phyloP scores from a whole-genome alignment of 2,329 filamentous ascomycete species.

The Fusarium proliferatum region DNA sequence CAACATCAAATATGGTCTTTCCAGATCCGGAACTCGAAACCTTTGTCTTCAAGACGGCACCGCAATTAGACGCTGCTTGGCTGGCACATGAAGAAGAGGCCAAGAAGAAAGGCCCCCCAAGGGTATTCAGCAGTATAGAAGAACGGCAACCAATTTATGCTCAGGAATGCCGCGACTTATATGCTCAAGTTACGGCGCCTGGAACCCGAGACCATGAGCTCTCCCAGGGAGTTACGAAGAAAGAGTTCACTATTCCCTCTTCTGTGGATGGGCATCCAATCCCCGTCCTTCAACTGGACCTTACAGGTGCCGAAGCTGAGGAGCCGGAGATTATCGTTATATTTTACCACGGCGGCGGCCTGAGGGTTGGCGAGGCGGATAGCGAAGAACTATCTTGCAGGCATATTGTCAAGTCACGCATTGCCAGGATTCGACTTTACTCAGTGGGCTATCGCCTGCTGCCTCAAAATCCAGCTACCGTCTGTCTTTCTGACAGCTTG shows the following conservation, averaged over 20 bases:
- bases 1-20: conserved; percentile 20
- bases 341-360: conserved; percentile 62
- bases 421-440: conserved; percentile 50
- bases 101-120: conserved; percentile 31
- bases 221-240: conserved; percentile 47
- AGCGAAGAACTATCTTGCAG: conserved; percentile 62
- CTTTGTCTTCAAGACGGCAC: conserved; percentile 48
- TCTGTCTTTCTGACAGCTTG: conserved; percentile 56
- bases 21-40: conserved; percentile 32
- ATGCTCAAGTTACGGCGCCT: conserved; percentile 50
- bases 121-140: conserved; percentile 37
- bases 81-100: conserved; percentile 50
- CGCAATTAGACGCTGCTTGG: conserved; percentile 56
- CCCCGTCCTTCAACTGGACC: conserved; percentile 52
- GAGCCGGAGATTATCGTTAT: conserved; percentile 49
- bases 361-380: conserved; percentile 60
- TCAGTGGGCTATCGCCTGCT: conserved; percentile 61
- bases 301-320: conserved; percentile 12
- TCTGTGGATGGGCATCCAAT: conserved; percentile 49
- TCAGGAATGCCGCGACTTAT: conserved; percentile 52
- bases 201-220: conserved; percentile 53
- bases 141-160: conserved; percentile 56
- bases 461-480: conserved; percentile 52
- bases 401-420: conserved; percentile 50
- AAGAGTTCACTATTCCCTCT: conserved; percentile 48